A percentile compares a stretch with the other conserved stretches of the same genome.
These are phyloP conservation scores for Arthrobotrys megalospora DNA, from an alignment of 2,329 filamentous ascomycete genomes.

Conservation along the genomic window DNA sequence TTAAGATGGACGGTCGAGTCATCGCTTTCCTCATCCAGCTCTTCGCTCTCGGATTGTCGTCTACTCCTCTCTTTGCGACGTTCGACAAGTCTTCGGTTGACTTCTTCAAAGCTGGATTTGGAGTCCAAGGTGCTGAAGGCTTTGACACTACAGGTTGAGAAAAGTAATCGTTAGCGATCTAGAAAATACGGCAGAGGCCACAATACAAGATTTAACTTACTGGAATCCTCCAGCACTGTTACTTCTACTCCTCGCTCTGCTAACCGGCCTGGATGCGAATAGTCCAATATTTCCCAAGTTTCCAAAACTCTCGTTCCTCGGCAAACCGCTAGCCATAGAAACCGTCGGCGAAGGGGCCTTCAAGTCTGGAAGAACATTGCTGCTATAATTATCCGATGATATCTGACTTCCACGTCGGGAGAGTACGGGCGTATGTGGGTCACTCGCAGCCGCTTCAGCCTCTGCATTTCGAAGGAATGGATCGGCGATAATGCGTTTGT, in stretches of 20 bases:
- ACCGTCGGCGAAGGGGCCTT: conserved; percentile 37
- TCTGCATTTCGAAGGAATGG: conserved; percentile 68
- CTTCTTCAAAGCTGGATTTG: conserved; percentile 59
- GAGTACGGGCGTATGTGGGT: conserved; percentile 65
- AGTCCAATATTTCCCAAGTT: conserved; percentile 89
- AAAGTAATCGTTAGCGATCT: not conserved
- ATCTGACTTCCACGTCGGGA: conserved; percentile 61
- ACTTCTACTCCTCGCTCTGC: conserved; percentile 79
- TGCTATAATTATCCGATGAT: conserved; percentile 55
- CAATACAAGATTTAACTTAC: conserved; percentile 70
- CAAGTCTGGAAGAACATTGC: conserved; percentile 43
- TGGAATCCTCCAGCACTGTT: conserved; percentile 75
- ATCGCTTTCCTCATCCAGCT: conserved; percentile 65
- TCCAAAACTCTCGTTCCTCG: conserved; percentile 92
- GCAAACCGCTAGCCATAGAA: conserved; percentile 66
- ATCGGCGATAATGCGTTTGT: conserved; percentile 70
- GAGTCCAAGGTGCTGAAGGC: conserved; percentile 68
- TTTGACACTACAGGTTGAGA: conserved; percentile 72
- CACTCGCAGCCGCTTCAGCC: conserved; percentile 62
- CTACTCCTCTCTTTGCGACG: conserved; percentile 70
- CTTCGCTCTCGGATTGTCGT: conserved; percentile 61
- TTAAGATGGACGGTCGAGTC: conserved; percentile 64
- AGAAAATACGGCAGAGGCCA: not conserved
- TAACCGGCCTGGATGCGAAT: conserved; percentile 87
- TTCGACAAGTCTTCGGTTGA: conserved; percentile 71